Percentiles rank a stretch among this genome's conserved stretches.
Evolutionary conservation across 495 filamentous ascomycete genomes (phyloP).

Genomic region (Monascus purpureus): DNA sequence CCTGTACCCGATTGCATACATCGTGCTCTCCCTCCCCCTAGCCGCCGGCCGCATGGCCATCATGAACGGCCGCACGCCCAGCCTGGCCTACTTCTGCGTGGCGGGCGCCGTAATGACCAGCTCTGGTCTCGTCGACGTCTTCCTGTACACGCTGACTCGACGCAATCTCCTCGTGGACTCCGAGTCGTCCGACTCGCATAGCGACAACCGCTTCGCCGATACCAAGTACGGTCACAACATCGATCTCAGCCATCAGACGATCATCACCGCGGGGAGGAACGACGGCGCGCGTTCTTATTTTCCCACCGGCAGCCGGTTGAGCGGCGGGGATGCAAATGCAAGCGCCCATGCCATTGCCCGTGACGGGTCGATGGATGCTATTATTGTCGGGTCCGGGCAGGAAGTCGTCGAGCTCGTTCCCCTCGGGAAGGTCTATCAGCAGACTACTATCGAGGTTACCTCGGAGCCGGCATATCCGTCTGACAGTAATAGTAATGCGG

Average conservation of each 20-base stretch:
- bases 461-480: constrained; percentile 22
- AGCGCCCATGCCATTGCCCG: constrained; percentile 3
- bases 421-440: constrained; percentile 31
- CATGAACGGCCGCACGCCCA: constrained; percentile 40
- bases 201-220: constrained; percentile 22
- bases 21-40: constrained; percentile 56
- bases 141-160: constrained; percentile 60
- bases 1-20: constrained; percentile 62
- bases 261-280: constrained; percentile 13
- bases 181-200: constrained; percentile 24
- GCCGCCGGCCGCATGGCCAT: constrained; percentile 54
- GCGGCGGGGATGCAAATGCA: constrained; percentile 7
- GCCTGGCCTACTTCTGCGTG: constrained; percentile 47
- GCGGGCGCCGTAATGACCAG: constrained; percentile 61
- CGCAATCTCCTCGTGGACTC: constrained; percentile 29
- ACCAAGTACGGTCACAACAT: constrained; percentile 16
- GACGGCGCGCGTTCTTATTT: neutral
- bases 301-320: neutral
- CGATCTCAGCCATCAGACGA: constrained; percentile 18
- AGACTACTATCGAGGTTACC: constrained; percentile 33
- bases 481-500: constrained; percentile 4
- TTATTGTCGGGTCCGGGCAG: constrained; percentile 11
- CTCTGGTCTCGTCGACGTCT: constrained; percentile 60
- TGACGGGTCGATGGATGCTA: constrained; percentile 27
- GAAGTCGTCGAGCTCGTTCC: constrained; percentile 15